Conservation (phyloP, 1,284 basidiomycete genomes). For the Sporisorium sorghi region DNA sequence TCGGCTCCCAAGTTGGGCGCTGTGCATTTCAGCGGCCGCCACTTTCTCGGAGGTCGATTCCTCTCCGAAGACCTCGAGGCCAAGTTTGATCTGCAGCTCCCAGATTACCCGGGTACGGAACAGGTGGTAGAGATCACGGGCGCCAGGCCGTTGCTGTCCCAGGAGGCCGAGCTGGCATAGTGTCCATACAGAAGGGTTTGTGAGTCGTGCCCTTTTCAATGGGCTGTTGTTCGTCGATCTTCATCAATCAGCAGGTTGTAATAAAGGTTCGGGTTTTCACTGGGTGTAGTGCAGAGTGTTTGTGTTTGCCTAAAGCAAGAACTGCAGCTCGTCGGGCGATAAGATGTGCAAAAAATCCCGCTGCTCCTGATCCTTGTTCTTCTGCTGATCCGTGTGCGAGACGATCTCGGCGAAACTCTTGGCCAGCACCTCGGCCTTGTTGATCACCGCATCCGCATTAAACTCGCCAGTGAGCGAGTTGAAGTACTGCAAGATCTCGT, state of each 20-base stretch:
- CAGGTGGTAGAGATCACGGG: conserved; percentile 68
- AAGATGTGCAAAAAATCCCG: conserved; percentile 11
- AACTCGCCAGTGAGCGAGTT: conserved; percentile 53
- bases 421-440: conserved; percentile 49
- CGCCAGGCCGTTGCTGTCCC: conserved; percentile 28
- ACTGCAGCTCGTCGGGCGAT: conserved; percentile 8
- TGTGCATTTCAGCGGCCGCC: conserved; percentile 78
- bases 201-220: background rate
- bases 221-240: background rate
- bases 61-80: conserved; percentile 73
- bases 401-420: conserved; percentile 32
- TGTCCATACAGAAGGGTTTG: too few species aligned
- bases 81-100: conserved; percentile 55
- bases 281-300: background rate
- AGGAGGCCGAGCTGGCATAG: conserved; percentile 13
- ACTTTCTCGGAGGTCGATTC: conserved; percentile 93
- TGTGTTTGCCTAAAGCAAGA: conserved; percentile 11
- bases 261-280: background rate
- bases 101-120: conserved; percentile 56
- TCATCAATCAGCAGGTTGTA: too few species aligned
- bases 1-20: conserved; percentile 94
- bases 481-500: conserved; percentile 68
- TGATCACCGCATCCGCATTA: conserved; percentile 32
- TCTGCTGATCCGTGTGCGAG: background rate
- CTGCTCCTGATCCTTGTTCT: background rate